phyloP scores from a whole-genome alignment of 345 rosid species.

The Toxicodendron radicans region DNA sequence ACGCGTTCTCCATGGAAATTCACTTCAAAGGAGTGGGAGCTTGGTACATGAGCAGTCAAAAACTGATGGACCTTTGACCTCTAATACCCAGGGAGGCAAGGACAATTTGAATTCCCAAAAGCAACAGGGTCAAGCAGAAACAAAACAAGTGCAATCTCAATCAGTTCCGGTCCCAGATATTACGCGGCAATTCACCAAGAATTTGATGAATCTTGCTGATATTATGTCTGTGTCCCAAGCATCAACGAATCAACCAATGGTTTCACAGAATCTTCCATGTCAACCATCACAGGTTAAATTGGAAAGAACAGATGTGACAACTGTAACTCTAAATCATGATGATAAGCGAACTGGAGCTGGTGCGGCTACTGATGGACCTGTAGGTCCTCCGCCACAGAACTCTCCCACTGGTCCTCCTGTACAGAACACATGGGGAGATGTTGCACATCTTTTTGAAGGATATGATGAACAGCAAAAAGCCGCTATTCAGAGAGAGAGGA shows the following conservation, averaged over 20 bases:
- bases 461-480: slow-evolving; percentile 85
- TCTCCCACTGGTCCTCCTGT: too few relatives aligned
- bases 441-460: slow-evolving; percentile 87
- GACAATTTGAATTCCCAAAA: slow-evolving; percentile 34
- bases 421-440: slow-evolving; percentile 73
- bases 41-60: slow-evolving; percentile 51
- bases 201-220: slow-evolving; percentile 60
- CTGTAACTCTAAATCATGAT: slow-evolving; percentile 30
- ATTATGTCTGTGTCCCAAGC: slow-evolving; percentile 60
- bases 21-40: slow-evolving; percentile 55
- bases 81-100: slow-evolving; percentile 33
- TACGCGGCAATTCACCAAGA: slow-evolving; percentile 63
- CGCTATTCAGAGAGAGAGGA: slow-evolving; percentile 91
- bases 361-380: slow-evolving; percentile 40
- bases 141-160: slow-evolving; percentile 37
- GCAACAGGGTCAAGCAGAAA: slow-evolving; percentile 39
- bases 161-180: slow-evolving; percentile 53
- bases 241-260: slow-evolving; percentile 35
- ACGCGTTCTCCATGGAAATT: slow-evolving; percentile 66
- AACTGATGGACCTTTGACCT: slow-evolving; percentile 33
- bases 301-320: slow-evolving; percentile 38
- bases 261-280: slow-evolving; percentile 36
- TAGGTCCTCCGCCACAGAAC: slow-evolving; percentile 43
- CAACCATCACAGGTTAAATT: slow-evolving; percentile 42
- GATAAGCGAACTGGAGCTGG: slow-evolving; percentile 35